Evolutionary conservation across 2,329 filamentous ascomycete species (phyloP).

Genomic region (Microcyclosporella mali): DNA sequence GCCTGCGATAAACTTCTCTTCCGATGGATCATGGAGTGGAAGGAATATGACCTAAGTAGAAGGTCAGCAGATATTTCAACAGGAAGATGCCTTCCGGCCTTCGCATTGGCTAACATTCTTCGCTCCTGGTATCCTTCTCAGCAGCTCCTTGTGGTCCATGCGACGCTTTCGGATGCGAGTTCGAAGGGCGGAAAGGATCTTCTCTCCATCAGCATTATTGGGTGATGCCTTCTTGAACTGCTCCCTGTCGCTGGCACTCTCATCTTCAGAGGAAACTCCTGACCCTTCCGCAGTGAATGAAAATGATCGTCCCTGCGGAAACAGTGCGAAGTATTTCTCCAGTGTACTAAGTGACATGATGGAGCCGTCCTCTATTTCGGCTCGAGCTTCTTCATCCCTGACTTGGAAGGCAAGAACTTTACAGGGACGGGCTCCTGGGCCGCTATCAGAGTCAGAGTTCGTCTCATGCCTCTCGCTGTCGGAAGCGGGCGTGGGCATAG

Average conservation of each 20-base stretch:
- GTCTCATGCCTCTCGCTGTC: slow-evolving; percentile 16
- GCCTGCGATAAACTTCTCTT: slow-evolving; percentile 39
- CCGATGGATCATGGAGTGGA: slow-evolving; percentile 47
- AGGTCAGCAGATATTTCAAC: neutral
- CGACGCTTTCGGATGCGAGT: slow-evolving; percentile 25
- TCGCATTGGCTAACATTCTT: slow-evolving; percentile 25
- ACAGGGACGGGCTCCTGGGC: slow-evolving; percentile 17
- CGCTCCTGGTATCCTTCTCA: slow-evolving; percentile 31
- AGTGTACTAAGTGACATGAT: slow-evolving; percentile 21
- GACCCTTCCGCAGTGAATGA: slow-evolving; percentile 24
- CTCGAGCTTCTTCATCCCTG: slow-evolving; percentile 18
- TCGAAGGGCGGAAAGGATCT: neutral
- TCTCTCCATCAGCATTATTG: too few relatives aligned
- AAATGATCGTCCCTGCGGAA: slow-evolving; percentile 24
- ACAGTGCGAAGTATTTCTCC: slow-evolving; percentile 22
- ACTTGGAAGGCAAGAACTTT: slow-evolving; percentile 23
- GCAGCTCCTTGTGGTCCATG: slow-evolving; percentile 36
- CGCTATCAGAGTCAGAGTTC: slow-evolving; percentile 21
- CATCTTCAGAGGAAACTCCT: slow-evolving; percentile 23
- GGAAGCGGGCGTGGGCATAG: slow-evolving; percentile 10
- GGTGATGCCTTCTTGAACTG: neutral
- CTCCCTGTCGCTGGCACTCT: slow-evolving; percentile 19
- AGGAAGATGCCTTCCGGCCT: too few relatives aligned
- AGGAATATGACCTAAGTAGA: slow-evolving; percentile 45
- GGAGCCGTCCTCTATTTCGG: slow-evolving; percentile 20